Evolutionary conservation across 75 land plant genomes (phyloP).

Genomic region (Picea glauca): DNA sequence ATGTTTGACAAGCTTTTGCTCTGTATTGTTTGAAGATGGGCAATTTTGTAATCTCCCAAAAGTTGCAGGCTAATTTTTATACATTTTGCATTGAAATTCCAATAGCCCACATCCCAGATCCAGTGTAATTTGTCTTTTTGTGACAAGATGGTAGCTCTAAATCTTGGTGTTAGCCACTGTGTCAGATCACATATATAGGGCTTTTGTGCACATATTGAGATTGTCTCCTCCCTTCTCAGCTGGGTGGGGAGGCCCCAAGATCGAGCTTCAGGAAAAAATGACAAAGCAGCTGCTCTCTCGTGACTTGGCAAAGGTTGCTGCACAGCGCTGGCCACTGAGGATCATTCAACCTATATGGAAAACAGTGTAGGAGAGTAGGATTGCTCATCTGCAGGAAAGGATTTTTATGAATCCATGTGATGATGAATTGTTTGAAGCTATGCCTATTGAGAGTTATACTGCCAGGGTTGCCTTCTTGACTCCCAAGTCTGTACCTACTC

Average conservation of each 20-base stretch:
- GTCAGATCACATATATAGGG: constrained; percentile 84
- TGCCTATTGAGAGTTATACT: constrained; percentile 84
- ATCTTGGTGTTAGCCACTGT: constrained; percentile 86
- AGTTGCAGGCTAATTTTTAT: too few relatives aligned
- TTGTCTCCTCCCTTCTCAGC: constrained; percentile 79
- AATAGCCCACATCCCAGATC: too few relatives aligned
- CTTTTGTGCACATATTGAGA: constrained; percentile 68
- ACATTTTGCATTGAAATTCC: too few relatives aligned
- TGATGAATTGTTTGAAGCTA: constrained; percentile 53
- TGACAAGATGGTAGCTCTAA: constrained; percentile 61
- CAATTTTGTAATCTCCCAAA: too few relatives aligned
- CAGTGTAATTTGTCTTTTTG: too few relatives aligned
- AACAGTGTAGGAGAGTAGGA: constrained; percentile 81
- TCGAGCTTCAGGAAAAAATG: constrained; percentile 72
- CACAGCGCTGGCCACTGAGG: constrained; percentile 65
- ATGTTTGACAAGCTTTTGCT: too few relatives aligned
- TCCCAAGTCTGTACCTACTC: constrained; percentile 57
- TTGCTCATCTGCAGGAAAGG: constrained; percentile 76
- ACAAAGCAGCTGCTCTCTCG: constrained; percentile 63
- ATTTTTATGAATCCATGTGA: constrained; percentile 84
- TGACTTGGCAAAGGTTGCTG: constrained; percentile 35
- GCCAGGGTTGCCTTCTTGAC: constrained; percentile 84
- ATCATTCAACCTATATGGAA: constrained; percentile 69
- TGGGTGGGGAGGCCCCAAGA: constrained; percentile 92
- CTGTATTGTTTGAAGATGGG: too few relatives aligned